Conservation (phyloP, 768 basidiomycete species). For the Calocera viscosa region DNA sequence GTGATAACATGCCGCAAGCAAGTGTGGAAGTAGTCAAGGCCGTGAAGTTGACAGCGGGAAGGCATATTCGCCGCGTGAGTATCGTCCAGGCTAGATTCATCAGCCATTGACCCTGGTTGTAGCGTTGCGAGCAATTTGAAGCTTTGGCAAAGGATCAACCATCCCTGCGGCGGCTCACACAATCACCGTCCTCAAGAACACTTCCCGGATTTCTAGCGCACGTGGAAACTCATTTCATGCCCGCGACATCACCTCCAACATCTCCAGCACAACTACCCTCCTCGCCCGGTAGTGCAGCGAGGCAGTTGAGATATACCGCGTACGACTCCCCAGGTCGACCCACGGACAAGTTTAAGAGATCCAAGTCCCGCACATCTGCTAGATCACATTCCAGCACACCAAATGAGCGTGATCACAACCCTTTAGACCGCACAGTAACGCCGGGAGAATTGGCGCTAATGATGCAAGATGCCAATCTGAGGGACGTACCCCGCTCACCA, state of each 20-base stretch:
- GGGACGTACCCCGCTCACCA: not conserved
- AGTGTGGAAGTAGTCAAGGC: constrained; percentile 34
- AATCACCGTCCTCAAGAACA: constrained; percentile 41
- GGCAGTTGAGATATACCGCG: constrained; percentile 54
- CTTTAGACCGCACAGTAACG: constrained; percentile 25
- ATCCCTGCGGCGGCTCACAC: constrained; percentile 37
- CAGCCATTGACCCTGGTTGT: constrained; percentile 7
- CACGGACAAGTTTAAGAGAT: constrained; percentile 34
- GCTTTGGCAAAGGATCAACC: constrained; percentile 36
- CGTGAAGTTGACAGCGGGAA: constrained; percentile 35
- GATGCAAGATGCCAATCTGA: constrained; percentile 20
- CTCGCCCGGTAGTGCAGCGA: constrained; percentile 62
- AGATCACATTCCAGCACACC: constrained; percentile 26
- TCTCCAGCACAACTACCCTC: constrained; percentile 9
- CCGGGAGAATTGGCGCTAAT: constrained; percentile 39
- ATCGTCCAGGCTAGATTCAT: constrained; percentile 10
- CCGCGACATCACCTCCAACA: constrained; percentile 6
- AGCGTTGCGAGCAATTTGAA: constrained; percentile 65
- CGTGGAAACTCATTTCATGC: constrained; percentile 7
- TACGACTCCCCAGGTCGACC: constrained; percentile 50
- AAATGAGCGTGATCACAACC: constrained; percentile 21
- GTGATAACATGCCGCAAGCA: constrained; percentile 40
- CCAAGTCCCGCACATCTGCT: constrained; percentile 27
- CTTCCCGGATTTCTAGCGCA: constrained; percentile 30
- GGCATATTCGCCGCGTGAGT: constrained; percentile 48